A percentile compares a stretch with the other conserved stretches of the same genome.
Conservation (phyloP, 805 yeast genomes). For the Citeromyces matritensis region DNA sequence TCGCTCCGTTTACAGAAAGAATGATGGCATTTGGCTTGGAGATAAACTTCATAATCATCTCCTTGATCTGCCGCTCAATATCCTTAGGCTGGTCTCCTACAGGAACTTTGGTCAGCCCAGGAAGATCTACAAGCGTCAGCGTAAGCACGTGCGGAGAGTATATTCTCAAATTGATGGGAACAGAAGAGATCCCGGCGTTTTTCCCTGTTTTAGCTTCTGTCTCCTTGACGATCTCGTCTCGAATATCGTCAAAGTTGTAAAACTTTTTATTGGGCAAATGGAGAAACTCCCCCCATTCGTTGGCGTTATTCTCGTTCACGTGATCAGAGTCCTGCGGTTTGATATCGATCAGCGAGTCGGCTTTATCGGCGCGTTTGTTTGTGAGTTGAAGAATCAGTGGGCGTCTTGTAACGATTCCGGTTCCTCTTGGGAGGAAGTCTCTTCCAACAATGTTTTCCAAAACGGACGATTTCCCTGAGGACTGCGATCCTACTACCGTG, state of each 20-base stretch:
- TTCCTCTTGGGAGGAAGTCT: slow-evolving; percentile 83
- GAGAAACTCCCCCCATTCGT: slow-evolving; percentile 96
- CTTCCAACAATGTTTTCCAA: slow-evolving; percentile 85
- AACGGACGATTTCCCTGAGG: slow-evolving; percentile 81
- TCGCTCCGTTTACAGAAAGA: slow-evolving; percentile 89
- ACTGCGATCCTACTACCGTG: slow-evolving; percentile 91
- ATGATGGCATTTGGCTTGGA: slow-evolving; percentile 93
- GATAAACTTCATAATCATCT: slow-evolving; percentile 83
- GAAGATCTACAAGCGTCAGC: slow-evolving; percentile 88
- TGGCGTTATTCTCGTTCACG: slow-evolving; percentile 51
- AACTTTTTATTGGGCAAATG: slow-evolving; percentile 84
- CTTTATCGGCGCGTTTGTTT: slow-evolving; percentile 34
- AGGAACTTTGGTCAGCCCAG: slow-evolving; percentile 96
- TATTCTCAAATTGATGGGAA: slow-evolving; percentile 85
- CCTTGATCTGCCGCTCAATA: slow-evolving; percentile 87
- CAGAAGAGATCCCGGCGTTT: slow-evolving; percentile 80
- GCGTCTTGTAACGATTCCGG: slow-evolving; percentile 85
- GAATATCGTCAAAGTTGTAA: slow-evolving; percentile 77
- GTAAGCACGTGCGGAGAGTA: slow-evolving; percentile 91
- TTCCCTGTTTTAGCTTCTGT: slow-evolving; percentile 75
- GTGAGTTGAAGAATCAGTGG: slow-evolving; percentile 75
- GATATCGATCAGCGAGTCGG: slow-evolving; percentile 22
- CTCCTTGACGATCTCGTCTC: slow-evolving; percentile 83
- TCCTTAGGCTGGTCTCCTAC: slow-evolving; percentile 98
- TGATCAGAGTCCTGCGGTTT: slow-evolving; percentile 28